Base-by-base conservation (phyloP, 163 green algal species). In the Smithsoniella earleae region DNA sequence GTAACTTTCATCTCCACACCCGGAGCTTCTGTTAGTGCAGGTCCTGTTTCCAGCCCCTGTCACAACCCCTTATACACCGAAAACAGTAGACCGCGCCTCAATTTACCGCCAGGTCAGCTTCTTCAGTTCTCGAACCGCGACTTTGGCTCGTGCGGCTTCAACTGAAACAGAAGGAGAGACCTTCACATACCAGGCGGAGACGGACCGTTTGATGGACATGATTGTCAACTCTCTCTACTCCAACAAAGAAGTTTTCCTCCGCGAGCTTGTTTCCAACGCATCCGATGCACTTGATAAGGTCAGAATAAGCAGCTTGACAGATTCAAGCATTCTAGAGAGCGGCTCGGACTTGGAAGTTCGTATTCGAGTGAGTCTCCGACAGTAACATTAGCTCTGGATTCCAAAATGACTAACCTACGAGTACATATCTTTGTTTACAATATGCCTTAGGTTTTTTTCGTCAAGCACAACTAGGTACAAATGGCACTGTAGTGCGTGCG, bases 141-240 rank as follows among this genome's bases (percentile, higher is more conserved):
- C 25, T 8, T n/a, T 69, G 27, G 58, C 58, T 38, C 31, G 25
- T 33, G 58, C 58, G 27, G 58, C 49, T 64, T 25, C 49, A 36
- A 64, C 58, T 40, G 58, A 33, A 36, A 49, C 77, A 25, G 66
- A 77, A 52, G 79, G 85, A 75, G 87, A 95, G 78, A 92, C 86
- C 18, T 93, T 88, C 78, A 78, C 87, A 46, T 95, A 95, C 77
- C 86, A 93, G 80, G 87, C 89, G 13, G 89, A 95, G 86, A 86
- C 88, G 76, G 90, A 96, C 82, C 86, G 94, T 22, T 82, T 99
- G 46, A 94, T 99, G 92, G 94, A 98, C 83, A 92, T 99, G 81
- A 99, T 99, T 62, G 91, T 99, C 27, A 96, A 99, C 89, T 92
- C 81, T 58, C 85, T 99, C 64, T 99, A 99, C 89, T 89, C 76